Evolutionary conservation across 257 asterid species (phyloP).

Genomic region (Solanum pimpinellifolium): DNA sequence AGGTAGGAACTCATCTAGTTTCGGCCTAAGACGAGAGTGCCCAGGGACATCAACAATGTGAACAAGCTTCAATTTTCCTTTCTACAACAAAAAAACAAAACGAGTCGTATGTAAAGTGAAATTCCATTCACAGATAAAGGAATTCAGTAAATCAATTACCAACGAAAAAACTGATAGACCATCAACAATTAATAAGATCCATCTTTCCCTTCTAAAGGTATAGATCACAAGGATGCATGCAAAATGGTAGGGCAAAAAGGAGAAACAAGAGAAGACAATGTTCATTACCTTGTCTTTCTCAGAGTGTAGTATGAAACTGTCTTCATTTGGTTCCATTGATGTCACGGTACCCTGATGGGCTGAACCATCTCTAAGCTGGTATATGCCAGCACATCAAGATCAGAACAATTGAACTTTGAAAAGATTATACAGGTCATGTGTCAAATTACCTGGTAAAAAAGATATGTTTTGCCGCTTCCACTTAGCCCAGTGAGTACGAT

Average conservation of each 20-base stretch:
- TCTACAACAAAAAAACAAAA: constrained; percentile 25
- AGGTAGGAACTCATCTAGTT: constrained; percentile 67
- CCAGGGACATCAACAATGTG: constrained; percentile 86
- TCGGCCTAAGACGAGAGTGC: constrained; percentile 68
- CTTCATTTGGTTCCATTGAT: constrained; percentile 83
- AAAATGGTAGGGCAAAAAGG: background rate
- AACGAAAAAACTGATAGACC: background rate
- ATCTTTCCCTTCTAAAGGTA: background rate
- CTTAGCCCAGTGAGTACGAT: constrained; percentile 11
- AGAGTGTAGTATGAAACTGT: constrained; percentile 50
- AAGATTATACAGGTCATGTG: background rate
- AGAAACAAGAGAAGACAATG: background rate
- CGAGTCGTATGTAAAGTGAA: background rate
- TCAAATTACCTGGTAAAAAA: constrained; percentile 13
- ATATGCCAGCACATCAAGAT: background rate
- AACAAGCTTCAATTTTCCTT: constrained; percentile 55
- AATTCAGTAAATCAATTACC: background rate
- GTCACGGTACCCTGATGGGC: constrained; percentile 83
- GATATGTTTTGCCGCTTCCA: constrained; percentile 13
- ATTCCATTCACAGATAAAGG: background rate
- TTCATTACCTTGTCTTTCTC: constrained; percentile 50
- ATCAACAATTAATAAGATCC: background rate
- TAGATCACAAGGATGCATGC: background rate
- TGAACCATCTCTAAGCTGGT: constrained; percentile 84
- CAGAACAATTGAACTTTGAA: background rate